Percentiles rank a stretch among this genome's conserved stretches.
phyloP scores from a whole-genome alignment of 257 asterid genomes.

The Ophiorrhiza pumila region DNA sequence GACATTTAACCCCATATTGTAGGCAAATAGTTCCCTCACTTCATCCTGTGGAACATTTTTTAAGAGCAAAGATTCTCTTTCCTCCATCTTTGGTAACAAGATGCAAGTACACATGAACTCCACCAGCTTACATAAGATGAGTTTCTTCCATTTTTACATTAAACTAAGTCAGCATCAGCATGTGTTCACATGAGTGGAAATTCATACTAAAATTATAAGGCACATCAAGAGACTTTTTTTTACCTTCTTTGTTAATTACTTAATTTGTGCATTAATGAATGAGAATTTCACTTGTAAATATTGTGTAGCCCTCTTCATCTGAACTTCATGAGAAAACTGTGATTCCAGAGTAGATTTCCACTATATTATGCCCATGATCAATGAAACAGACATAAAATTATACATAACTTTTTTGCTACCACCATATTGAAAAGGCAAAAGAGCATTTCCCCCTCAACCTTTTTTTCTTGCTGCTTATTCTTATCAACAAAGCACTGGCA shows the following conservation, averaged over 20 bases:
- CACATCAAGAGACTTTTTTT: too few relatives aligned
- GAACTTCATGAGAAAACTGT: not conserved
- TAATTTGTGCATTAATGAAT: not conserved
- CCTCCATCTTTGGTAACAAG: not conserved
- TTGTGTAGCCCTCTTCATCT: not conserved
- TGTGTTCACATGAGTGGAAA: not conserved
- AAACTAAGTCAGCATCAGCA: not conserved
- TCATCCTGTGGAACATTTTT: not conserved
- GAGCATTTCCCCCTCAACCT: not conserved
- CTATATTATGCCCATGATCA: not conserved
- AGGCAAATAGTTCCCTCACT: not conserved
- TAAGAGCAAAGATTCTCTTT: not conserved
- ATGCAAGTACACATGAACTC: not conserved
- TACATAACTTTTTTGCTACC: not conserved
- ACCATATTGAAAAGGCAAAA: not conserved
- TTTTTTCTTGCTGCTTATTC: not conserved
- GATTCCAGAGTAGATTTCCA: not conserved
- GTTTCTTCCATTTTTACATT: not conserved
- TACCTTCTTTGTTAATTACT: too few relatives aligned
- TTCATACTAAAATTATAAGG: too few relatives aligned
- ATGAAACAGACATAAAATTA: not conserved
- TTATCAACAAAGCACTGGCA: too few relatives aligned
- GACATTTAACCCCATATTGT: not conserved
- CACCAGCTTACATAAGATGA: not conserved
- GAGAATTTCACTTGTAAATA: not conserved